Base-by-base conservation (phyloP, 768 basidiomycete species). In the Tremella fuciformis region DNA sequence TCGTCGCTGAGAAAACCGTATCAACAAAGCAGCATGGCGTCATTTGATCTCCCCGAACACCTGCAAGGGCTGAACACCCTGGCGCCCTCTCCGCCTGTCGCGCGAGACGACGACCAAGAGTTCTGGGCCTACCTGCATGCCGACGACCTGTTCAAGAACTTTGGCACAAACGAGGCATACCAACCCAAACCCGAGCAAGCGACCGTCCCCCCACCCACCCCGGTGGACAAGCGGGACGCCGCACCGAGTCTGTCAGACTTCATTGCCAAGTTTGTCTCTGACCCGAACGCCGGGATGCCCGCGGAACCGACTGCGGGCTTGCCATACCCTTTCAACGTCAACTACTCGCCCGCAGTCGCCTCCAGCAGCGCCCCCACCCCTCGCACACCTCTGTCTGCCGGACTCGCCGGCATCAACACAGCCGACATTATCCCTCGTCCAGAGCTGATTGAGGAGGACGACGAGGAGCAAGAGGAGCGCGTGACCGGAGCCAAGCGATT, bases 71-170 rank as follows among this genome's bases (percentile, higher is more conserved):
- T 73, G 29, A 73, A 73, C 59, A 49, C 65, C 19, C 38, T 73
- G 41, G 53, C 66, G 19, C 58, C 65, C 13, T 66, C 68, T 24
- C 59, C 71, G 9, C 62, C 67, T 11, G 39, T 55, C 13, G 59
- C 58, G 11, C 44, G 63, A 55, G 63, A 67, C 57, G 49, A 50
- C 29, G 66, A 70, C 46, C 53, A 61, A 15, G 68, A 73, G 50
- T 67, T 73, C 38, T 73, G 67, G 67, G 65, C 63, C 13, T 73
- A 63, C 50, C 46, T 73, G 22, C 64, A 67, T 52, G 65, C 71
- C 47, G 71, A 70, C 53, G 63, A 69, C 22, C 58, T 73, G 11
- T 71, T 71, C 53, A 38, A 58, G 49, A 71, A 71, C 65, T 72
- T 72, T 63, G 67, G 67, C 26, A 58, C 37, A 37, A 26, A 11